Conservation (phyloP, 2,329 filamentous ascomycete species). For the Canariomyces notabilis region DNA sequence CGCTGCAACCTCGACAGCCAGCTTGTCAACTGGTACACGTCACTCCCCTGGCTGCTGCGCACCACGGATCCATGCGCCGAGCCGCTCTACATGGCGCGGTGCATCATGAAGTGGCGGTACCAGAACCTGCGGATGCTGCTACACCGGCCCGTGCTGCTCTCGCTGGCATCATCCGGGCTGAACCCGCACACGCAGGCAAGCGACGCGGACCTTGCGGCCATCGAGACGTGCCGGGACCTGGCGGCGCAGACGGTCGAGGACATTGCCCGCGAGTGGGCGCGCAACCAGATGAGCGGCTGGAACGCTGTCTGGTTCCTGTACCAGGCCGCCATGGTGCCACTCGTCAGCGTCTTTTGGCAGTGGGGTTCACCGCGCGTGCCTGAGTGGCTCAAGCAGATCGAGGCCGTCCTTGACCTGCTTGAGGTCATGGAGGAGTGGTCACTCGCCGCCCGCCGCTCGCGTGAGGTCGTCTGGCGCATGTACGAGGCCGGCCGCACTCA, state of each 20-base stretch:
- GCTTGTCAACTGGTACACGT: slow-evolving; percentile 67
- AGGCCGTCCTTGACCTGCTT: slow-evolving; percentile 54
- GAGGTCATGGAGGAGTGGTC: slow-evolving; percentile 63
- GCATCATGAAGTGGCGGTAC: slow-evolving; percentile 78
- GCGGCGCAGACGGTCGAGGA: slow-evolving; percentile 68
- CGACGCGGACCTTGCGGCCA: slow-evolving; percentile 61
- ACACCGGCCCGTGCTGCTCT: slow-evolving; percentile 67
- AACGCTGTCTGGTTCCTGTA: slow-evolving; percentile 79
- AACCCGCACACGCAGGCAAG: slow-evolving; percentile 39
- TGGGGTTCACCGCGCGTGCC: slow-evolving; percentile 43
- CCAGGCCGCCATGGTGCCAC: slow-evolving; percentile 73
- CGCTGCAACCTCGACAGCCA: slow-evolving; percentile 62
- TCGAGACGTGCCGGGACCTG: slow-evolving; percentile 64
- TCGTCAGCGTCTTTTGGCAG: slow-evolving; percentile 70
- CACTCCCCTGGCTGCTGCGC: slow-evolving; percentile 60
- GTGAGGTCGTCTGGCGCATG: slow-evolving; percentile 60
- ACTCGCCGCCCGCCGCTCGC: slow-evolving; percentile 55
- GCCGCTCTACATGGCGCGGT: slow-evolving; percentile 63
- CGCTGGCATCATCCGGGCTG: slow-evolving; percentile 52
- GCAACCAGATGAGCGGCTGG: slow-evolving; percentile 74
- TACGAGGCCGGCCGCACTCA: slow-evolving; percentile 50
- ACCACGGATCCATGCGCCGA: slow-evolving; percentile 64
- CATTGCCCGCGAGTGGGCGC: slow-evolving; percentile 63
- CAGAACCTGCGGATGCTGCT: slow-evolving; percentile 73
- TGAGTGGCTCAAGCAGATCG: slow-evolving; percentile 54